Evolutionary conservation across 805 yeast species (phyloP).

Genomic region (Ogataea ganodermae): DNA sequence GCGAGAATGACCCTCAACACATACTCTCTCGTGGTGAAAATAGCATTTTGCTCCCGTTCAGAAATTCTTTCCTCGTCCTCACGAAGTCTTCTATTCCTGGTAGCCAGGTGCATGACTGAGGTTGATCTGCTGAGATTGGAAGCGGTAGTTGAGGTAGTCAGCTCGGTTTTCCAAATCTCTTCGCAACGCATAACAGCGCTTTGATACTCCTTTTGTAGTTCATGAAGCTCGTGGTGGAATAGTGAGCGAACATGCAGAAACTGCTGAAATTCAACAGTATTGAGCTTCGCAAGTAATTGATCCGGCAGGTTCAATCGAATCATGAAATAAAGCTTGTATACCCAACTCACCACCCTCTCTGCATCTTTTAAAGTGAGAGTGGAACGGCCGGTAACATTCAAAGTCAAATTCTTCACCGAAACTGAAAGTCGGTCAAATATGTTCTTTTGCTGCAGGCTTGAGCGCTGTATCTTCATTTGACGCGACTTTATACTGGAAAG

Average conservation of each 20-base stretch:
- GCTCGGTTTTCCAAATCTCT: background rate
- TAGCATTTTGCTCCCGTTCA: slow-evolving; percentile 5
- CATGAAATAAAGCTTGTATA: slow-evolving; percentile 17
- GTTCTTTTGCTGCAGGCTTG: slow-evolving; percentile 1
- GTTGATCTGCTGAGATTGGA: slow-evolving; percentile 13
- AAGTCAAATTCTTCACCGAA: slow-evolving; percentile 10
- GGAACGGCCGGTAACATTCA: background rate
- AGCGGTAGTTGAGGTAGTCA: slow-evolving; percentile 2
- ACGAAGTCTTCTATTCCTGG: slow-evolving; percentile 12
- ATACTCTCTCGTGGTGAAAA: slow-evolving; percentile 17
- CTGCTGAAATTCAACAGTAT: slow-evolving; percentile 13
- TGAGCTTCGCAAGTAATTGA: slow-evolving; percentile 8
- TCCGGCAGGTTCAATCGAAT: slow-evolving; percentile 10
- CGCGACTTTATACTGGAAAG: slow-evolving; percentile 12
- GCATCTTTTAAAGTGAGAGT: slow-evolving; percentile 10
- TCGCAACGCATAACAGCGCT: slow-evolving; percentile 10
- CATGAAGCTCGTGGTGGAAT: slow-evolving; percentile 8
- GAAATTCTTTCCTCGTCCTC: slow-evolving; percentile 12
- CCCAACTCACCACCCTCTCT: slow-evolving; percentile 26
- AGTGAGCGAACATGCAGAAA: slow-evolving; percentile 12
- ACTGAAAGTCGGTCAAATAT: slow-evolving; percentile 11
- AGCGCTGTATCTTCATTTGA: slow-evolving; percentile 1
- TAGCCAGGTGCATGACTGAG: slow-evolving; percentile 24
- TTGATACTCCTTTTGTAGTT: slow-evolving; percentile 18
- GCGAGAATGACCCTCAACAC: slow-evolving; percentile 23